phyloP scores from a whole-genome alignment of 495 filamentous ascomycete species.

The Trichoderma asperelloides region DNA sequence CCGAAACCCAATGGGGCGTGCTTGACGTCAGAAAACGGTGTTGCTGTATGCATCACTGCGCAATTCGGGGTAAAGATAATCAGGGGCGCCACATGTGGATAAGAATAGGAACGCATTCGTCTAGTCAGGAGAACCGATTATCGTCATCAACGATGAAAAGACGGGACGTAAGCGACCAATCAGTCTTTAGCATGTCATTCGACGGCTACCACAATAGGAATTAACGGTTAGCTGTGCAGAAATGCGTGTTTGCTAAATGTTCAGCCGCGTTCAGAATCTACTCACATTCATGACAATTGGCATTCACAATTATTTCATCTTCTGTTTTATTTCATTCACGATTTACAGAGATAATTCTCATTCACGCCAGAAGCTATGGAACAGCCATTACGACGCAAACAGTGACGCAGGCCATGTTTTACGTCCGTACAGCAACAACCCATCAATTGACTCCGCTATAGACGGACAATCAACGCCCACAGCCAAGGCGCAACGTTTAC shows the following conservation, averaged over 20 bases:
- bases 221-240: neutral
- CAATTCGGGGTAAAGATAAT: neutral
- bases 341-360: neutral
- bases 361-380: neutral
- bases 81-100: slow-evolving; percentile 5
- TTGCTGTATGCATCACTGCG: neutral
- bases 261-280: no score
- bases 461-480: neutral
- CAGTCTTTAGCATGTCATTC: neutral
- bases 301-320: neutral
- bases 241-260: neutral
- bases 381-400: neutral
- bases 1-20: neutral
- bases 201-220: neutral
- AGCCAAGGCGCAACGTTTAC: neutral
- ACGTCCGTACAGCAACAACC: neutral
- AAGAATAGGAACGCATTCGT: neutral
- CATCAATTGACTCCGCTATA: neutral
- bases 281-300: neutral
- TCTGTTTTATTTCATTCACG: neutral
- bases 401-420: neutral
- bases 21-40: neutral
- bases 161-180: neutral
- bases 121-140: neutral
- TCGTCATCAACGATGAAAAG: neutral